Conservation (phyloP, 176 grass and related monocot species). For the Musa acuminata region DNA sequence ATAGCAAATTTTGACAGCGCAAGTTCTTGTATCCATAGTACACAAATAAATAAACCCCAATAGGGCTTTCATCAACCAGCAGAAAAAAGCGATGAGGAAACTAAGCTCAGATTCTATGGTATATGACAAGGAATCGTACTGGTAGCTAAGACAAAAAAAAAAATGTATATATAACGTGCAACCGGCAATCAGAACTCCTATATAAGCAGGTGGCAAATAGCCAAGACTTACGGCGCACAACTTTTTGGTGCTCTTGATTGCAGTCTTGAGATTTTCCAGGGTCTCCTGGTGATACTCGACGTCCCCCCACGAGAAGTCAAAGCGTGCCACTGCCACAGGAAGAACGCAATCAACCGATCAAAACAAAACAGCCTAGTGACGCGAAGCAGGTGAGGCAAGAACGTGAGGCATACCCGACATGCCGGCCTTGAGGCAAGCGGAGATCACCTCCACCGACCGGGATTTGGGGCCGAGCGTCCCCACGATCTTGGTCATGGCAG, state of each 20-base stretch:
- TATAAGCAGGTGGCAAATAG: background rate
- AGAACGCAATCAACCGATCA: constrained; percentile 9
- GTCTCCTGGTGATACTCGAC: constrained; percentile 93
- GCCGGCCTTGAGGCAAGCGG: constrained; percentile 89
- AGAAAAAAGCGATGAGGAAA: background rate
- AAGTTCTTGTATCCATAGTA: too few relatives aligned
- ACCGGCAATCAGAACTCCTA: background rate
- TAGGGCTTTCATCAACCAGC: too few relatives aligned
- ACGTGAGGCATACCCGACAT: constrained; percentile 64
- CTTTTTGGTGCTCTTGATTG: constrained; percentile 88
- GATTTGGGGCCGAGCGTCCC: constrained; percentile 93
- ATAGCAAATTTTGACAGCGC: background rate
- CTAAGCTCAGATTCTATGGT: background rate
- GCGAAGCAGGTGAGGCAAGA: background rate
- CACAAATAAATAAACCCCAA: too few relatives aligned
- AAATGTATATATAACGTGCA: background rate
- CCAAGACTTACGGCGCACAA: constrained; percentile 58
- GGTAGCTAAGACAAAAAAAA: background rate
- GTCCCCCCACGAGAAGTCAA: constrained; percentile 95
- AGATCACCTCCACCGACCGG: constrained; percentile 85
- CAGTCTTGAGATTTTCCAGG: constrained; percentile 83
- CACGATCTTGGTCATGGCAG: constrained; percentile 99
- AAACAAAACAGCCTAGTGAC: background rate
- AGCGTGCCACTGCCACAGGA: constrained; percentile 57
- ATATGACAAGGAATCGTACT: background rate